phyloP scores from a whole-genome alignment of 75 land plant species.

The Cunninghamia lanceolata region DNA sequence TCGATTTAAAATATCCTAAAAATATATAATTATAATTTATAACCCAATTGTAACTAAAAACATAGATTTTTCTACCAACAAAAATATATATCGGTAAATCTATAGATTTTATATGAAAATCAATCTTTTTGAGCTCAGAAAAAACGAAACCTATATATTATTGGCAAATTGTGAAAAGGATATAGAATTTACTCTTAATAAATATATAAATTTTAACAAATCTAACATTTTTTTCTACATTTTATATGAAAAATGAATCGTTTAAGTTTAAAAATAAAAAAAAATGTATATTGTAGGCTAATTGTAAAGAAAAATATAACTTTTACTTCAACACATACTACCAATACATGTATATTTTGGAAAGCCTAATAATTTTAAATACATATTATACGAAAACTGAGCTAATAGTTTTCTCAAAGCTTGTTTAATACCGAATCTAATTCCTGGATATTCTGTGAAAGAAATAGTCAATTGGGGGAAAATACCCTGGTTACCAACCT shows the following conservation, averaged over 20 bases:
- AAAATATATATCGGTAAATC: not conserved
- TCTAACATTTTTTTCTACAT: too few relatives aligned
- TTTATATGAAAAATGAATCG: not conserved
- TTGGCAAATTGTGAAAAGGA: too few relatives aligned
- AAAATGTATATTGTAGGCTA: not conserved
- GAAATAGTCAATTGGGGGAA: not conserved
- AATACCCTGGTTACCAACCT: slow-evolving; percentile 34
- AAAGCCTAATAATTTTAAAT: too few relatives aligned
- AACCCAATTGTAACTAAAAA: not conserved
- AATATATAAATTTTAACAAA: too few relatives aligned
- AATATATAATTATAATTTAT: too few relatives aligned
- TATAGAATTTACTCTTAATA: too few relatives aligned
- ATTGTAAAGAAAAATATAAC: too few relatives aligned
- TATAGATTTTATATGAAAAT: too few relatives aligned
- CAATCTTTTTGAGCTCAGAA: not conserved
- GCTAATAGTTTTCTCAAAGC: not conserved
- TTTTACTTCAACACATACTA: too few relatives aligned
- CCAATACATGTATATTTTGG: not conserved
- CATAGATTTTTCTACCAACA: not conserved
- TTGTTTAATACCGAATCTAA: too few relatives aligned
- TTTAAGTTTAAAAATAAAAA: not conserved
- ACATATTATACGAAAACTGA: not conserved
- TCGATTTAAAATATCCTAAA: too few relatives aligned
- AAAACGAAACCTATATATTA: too few relatives aligned
- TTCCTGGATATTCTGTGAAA: not conserved